phyloP scores from a whole-genome alignment of 257 asterid genomes.

The Solanum pinnatisectum region DNA sequence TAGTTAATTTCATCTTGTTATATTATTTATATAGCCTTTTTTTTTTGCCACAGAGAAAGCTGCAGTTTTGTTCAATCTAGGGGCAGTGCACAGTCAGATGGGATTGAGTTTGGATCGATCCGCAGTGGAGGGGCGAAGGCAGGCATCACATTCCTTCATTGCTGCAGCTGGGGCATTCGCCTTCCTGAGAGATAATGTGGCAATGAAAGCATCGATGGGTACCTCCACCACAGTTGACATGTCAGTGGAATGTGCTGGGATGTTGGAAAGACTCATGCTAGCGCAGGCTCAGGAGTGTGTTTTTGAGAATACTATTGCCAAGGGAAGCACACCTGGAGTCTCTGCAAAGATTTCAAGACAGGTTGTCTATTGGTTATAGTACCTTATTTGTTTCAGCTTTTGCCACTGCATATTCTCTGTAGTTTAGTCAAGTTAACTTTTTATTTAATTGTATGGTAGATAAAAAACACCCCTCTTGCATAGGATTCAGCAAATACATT shows the following conservation, averaged over 20 bases:
- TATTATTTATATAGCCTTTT: background rate
- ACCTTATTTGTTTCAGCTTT: background rate
- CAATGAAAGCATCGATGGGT: conserved; percentile 84
- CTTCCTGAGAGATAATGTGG: conserved; percentile 74
- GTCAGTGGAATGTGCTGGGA: conserved; percentile 87
- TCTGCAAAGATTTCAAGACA: conserved; percentile 91
- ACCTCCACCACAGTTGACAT: conserved; percentile 71
- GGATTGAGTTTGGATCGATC: conserved; percentile 84
- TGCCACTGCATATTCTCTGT: background rate
- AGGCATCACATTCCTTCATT: conserved; percentile 85
- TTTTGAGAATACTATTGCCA: conserved; percentile 86
- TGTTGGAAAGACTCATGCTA: conserved; percentile 94
- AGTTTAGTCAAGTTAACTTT: background rate
- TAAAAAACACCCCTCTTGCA: background rate
- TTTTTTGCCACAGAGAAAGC: conserved; percentile 56
- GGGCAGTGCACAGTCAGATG: conserved; percentile 93
- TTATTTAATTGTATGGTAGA: background rate
- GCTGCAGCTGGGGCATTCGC: conserved; percentile 96
- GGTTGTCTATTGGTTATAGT: conserved; percentile 28
- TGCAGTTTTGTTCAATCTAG: conserved; percentile 87
- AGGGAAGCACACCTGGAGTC: conserved; percentile 92
- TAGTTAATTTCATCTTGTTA: background rate
- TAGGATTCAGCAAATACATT: background rate
- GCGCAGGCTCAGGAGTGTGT: conserved; percentile 99
- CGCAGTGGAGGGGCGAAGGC: conserved; percentile 85